A percentile compares a stretch with the other conserved stretches of the same genome.
Evolutionary conservation across 2,329 filamentous ascomycete species (phyloP).

Genomic region (Colletotrichum sp.): DNA sequence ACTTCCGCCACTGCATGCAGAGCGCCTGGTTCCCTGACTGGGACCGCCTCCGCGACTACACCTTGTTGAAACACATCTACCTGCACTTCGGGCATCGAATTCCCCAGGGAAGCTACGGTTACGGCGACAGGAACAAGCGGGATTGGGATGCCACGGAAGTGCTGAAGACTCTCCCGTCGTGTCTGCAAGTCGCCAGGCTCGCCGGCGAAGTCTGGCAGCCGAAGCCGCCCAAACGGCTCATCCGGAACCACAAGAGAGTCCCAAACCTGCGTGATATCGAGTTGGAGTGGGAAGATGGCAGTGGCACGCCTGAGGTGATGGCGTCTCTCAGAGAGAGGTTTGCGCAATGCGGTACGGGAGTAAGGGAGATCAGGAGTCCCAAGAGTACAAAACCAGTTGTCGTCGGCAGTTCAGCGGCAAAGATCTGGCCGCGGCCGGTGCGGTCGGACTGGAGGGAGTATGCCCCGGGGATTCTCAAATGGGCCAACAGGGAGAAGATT

Average conservation of each 20-base stretch:
- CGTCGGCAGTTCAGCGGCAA: neutral
- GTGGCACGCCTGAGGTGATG: fast-evolving
- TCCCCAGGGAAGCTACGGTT: neutral
- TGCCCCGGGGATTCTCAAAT: neutral
- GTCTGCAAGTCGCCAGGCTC: neutral
- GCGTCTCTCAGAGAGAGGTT: neutral
- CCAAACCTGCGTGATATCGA: neutral
- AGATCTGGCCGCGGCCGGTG: neutral
- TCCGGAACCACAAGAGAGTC: neutral
- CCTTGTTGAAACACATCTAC: neutral
- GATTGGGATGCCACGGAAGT: neutral
- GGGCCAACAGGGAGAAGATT: neutral
- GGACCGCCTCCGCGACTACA: neutral
- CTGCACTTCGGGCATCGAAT: neutral
- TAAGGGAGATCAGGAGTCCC: neutral
- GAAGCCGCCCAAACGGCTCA: neutral
- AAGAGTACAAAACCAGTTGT: neutral
- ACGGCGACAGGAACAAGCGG: neutral
- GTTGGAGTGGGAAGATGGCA: neutral
- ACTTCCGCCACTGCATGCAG: neutral
- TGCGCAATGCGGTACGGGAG: neutral
- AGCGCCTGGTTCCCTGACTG: neutral
- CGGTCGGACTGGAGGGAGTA: neutral
- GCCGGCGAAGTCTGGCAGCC: neutral
- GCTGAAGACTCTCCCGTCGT: neutral